Conservation (phyloP, 495 filamentous ascomycete genomes). For the Barbatosphaeria neglecta region DNA sequence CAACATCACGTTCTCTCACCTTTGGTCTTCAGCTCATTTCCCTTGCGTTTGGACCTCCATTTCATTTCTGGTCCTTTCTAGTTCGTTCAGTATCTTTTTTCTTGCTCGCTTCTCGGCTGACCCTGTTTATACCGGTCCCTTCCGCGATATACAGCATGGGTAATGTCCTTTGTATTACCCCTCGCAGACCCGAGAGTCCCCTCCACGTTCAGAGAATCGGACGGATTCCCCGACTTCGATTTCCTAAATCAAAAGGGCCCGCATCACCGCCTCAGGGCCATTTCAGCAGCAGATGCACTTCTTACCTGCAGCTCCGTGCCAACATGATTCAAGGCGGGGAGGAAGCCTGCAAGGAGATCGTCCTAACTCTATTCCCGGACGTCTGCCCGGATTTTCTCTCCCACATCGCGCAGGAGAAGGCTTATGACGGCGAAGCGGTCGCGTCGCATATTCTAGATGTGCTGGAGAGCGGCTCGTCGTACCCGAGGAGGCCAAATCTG, state of each 20-base stretch:
- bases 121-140: background rate
- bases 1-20: too few relatives aligned
- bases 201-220: background rate
- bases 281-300: background rate
- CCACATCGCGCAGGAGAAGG: constrained; percentile 2
- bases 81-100: background rate
- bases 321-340: background rate
- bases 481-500: constrained; percentile 16
- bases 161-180: background rate
- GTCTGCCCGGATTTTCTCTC: constrained; percentile 22
- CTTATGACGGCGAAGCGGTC: constrained; percentile 7
- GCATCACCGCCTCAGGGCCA: background rate
- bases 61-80: too few relatives aligned
- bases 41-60: background rate
- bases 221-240: background rate
- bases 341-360: constrained; percentile 8
- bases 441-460: constrained; percentile 18
- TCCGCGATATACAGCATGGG: background rate
- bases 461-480: constrained; percentile 18
- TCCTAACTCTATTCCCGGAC: constrained; percentile 24
- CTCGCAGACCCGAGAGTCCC: background rate
- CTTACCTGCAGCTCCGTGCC: background rate
- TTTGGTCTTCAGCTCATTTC: too few relatives aligned
- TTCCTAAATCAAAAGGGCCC: background rate
- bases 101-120: background rate